These are phyloP conservation scores for Xylaria scruposa DNA, from an alignment of 495 filamentous ascomycete genomes.

Conservation along the genomic window DNA sequence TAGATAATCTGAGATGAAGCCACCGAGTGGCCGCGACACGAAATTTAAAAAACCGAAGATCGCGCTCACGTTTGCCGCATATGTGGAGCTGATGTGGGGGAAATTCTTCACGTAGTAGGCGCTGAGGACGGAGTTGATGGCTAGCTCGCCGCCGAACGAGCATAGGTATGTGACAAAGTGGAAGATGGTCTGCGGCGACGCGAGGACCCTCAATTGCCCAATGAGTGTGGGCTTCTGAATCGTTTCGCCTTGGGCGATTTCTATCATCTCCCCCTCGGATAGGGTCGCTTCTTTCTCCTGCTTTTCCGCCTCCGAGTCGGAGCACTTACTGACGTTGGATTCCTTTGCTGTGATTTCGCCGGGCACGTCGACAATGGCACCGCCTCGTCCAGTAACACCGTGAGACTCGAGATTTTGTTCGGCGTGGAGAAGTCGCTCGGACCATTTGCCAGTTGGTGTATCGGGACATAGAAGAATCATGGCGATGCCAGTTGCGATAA, in stretches of 20 bases:
- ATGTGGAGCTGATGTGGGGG: constrained; percentile 73
- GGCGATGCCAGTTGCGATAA: constrained; percentile 65
- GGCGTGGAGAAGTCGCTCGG: constrained; percentile 66
- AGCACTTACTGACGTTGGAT: constrained; percentile 40
- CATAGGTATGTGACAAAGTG: constrained; percentile 79
- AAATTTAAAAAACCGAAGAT: constrained; percentile 93
- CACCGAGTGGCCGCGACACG: constrained; percentile 75
- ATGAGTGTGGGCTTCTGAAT: constrained; percentile 69
- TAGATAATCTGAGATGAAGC: constrained; percentile 73
- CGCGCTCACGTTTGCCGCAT: constrained; percentile 77
- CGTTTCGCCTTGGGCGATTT: constrained; percentile 66
- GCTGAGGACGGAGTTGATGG: constrained; percentile 83
- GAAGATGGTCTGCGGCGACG: constrained; percentile 71
- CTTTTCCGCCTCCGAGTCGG: constrained; percentile 44
- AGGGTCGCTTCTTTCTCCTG: constrained; percentile 61
- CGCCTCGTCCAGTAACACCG: constrained; percentile 35
- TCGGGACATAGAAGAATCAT: constrained; percentile 83
- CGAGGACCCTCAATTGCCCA: constrained; percentile 62
- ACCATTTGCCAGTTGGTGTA: constrained; percentile 84
- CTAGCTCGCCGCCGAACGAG: constrained; percentile 84
- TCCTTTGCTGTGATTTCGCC: constrained; percentile 65
- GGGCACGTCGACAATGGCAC: constrained; percentile 55
- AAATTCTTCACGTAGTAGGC: constrained; percentile 83
- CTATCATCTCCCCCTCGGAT: constrained; percentile 62
- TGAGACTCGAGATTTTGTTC: constrained; percentile 53